phyloP scores from a whole-genome alignment of 106 monocot species.

The Apostasia ramifera region DNA sequence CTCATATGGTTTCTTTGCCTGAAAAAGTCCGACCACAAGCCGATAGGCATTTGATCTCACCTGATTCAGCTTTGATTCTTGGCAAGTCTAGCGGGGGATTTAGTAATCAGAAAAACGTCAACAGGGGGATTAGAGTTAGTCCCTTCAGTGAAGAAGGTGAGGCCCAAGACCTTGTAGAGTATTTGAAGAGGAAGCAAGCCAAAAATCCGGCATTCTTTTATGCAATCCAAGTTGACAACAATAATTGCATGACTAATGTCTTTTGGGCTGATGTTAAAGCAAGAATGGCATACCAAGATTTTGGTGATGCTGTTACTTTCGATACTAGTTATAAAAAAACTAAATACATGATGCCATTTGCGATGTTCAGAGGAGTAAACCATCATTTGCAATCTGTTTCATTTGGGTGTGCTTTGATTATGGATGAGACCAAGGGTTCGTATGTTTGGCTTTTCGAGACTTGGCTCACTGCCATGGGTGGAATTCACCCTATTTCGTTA shows the following conservation, averaged over 20 bases:
- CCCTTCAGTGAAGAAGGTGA: constrained; percentile 84
- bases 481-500: constrained; percentile 44
- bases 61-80: constrained; percentile 11
- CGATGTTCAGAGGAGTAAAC: constrained; percentile 76
- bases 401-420: constrained; percentile 80
- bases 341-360: constrained; percentile 98
- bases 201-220: constrained; percentile 87
- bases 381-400: constrained; percentile 75
- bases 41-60: constrained; percentile 15
- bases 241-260: constrained; percentile 86
- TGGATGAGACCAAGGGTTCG: constrained; percentile 94
- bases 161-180: constrained; percentile 59
- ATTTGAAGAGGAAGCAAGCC: constrained; percentile 74
- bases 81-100: constrained; percentile 36
- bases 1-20: constrained; percentile 52
- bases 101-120: constrained; percentile 43
- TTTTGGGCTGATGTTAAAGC: constrained; percentile 90
- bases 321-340: constrained; percentile 94
- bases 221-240: constrained; percentile 89
- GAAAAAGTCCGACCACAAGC: constrained; percentile 21
- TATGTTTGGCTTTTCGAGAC: constrained; percentile 94
- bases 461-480: constrained; percentile 81
- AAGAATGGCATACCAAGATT: constrained; percentile 60
- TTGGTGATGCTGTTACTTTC: constrained; percentile 76
- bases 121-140: constrained; percentile 62